These are phyloP conservation scores for Boletus reticuloceps DNA, from an alignment of 768 basidiomycete genomes.

Conservation along the genomic window DNA sequence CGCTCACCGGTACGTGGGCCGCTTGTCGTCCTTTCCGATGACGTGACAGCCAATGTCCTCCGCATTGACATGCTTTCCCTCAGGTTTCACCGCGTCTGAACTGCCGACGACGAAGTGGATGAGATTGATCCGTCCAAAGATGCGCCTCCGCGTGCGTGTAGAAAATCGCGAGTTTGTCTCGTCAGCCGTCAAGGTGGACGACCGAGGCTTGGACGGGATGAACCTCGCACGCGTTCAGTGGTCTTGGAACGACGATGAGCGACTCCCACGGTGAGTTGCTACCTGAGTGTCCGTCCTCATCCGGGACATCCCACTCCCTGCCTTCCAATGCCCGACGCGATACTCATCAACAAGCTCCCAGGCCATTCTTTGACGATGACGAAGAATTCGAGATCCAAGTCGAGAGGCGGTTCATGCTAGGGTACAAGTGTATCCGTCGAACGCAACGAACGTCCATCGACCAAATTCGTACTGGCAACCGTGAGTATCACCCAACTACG, in stretches of 20 bases:
- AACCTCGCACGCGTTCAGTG: slow-evolving; percentile 2
- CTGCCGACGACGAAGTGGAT: slow-evolving; percentile 20
- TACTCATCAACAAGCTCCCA: slow-evolving; percentile 5
- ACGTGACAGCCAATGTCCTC: too few species aligned
- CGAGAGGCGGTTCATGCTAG: slow-evolving; percentile 17
- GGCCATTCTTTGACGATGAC: slow-evolving; percentile 15
- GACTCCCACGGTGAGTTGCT: slow-evolving; percentile 15
- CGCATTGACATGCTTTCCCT: not conserved
- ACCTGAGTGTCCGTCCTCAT: too few species aligned
- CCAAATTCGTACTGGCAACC: slow-evolving; percentile 21
- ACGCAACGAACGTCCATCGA: slow-evolving; percentile 18
- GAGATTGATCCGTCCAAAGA: slow-evolving; percentile 17
- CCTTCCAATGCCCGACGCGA: not conserved
- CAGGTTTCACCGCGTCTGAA: slow-evolving; percentile 26
- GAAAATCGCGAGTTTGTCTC: slow-evolving; percentile 16
- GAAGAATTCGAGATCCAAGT: slow-evolving; percentile 20
- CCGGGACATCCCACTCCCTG: too few species aligned
- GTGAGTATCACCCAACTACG: slow-evolving; percentile 4
- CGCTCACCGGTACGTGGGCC: slow-evolving; percentile 17
- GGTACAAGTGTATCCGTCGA: slow-evolving; percentile 27
- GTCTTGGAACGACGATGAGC: slow-evolving; percentile 13
- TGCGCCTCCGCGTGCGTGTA: slow-evolving; percentile 20
- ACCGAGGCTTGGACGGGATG: not conserved
- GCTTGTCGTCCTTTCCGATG: not conserved
- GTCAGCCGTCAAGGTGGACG: slow-evolving; percentile 4